Conservation (phyloP, 192 early-diverging fungal species). For the Coemansia biformis region DNA sequence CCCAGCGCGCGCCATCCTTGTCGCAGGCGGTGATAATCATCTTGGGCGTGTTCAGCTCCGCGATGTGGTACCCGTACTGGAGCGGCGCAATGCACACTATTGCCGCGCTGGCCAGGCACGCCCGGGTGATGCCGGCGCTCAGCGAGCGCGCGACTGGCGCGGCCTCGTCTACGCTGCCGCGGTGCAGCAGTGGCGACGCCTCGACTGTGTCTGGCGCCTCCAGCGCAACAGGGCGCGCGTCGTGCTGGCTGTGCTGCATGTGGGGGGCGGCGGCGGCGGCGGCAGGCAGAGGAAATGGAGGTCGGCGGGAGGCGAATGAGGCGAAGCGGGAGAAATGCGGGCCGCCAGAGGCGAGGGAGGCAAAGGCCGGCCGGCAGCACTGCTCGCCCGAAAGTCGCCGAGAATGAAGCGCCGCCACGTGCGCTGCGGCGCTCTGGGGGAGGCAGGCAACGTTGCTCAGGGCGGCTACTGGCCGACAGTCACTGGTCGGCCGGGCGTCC, state of each 20-base stretch:
- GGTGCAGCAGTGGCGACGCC: slow-evolving; percentile 35
- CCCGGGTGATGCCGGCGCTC: slow-evolving; percentile 31
- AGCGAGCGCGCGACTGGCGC: slow-evolving; percentile 12
- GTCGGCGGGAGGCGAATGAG: too few species aligned
- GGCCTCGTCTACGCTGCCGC: background rate
- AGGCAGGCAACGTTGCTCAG: too few species aligned
- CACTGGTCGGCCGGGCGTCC: too few species aligned
- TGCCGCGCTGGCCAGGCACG: slow-evolving; percentile 30
- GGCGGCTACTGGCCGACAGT: too few species aligned
- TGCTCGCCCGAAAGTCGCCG: too few species aligned
- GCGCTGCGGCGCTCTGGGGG: too few species aligned
- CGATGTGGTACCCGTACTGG: slow-evolving; percentile 50
- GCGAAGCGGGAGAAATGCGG: background rate
- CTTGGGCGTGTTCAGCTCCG: slow-evolving; percentile 50
- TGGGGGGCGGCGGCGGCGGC: background rate
- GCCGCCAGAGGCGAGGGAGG: too few species aligned
- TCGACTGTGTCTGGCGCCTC: slow-evolving; percentile 14
- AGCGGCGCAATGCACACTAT: slow-evolving; percentile 40
- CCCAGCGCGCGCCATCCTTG: slow-evolving; percentile 11
- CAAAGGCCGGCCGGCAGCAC: too few species aligned
- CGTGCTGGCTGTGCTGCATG: background rate
- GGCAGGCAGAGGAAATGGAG: background rate
- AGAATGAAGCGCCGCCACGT: too few species aligned
- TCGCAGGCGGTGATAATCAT: slow-evolving; percentile 39
- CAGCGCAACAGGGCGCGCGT: background rate